Evolutionary conservation across 345 rosid genomes (phyloP), one percentile per base, ranked within the genome.

Genomic region (Camelina laxa): DNA sequence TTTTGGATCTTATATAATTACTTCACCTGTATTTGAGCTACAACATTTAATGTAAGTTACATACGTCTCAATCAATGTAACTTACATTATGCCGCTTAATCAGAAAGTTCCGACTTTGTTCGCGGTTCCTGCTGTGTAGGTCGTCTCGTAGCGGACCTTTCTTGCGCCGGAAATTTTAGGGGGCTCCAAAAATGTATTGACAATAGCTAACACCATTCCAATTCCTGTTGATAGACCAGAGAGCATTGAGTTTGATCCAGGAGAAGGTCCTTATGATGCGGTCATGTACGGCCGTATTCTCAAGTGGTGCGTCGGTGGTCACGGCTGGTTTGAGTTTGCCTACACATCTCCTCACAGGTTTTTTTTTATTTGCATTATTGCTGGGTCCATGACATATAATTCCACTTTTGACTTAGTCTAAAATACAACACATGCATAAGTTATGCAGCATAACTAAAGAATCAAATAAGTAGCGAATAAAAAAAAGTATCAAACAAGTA

Each of bases 301-400:
- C 48, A 79, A 79, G 66, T 79, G 82, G 82, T 65, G 63, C 13
- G 75, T 75, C 2, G 70, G 47, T 45, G 75, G 17, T 13, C 75
- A 62, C 10, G 84, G 88, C 6, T 89, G 91, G 96, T 73, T 75
- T 13, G 84, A 87, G 14, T 88, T 88, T 47, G 89, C 96, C 2
- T 50, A 80, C 81, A 80, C 88, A 33, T 68, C 87, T 47, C 66
- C 88, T 54, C 74, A 57, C 39, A 86, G 90, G 92, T 84, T 80
- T 24, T 21, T 72, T 0, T 20, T 27, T 27, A 27, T 27, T 27
- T 27, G 30, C 30, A 27, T 27, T 27, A 27, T 27, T 27, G 30
- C 30, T 27, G 30, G 30, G 27, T 3, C 27, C 27, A 24, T 24
- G 27, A 24, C 0, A 24, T 24, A 24, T 24, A 24, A 24, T 24